Percentiles rank a stretch among this genome's conserved stretches.
Conservation (phyloP, 169 alveolate genomes). For the Fabrea salina region DNA sequence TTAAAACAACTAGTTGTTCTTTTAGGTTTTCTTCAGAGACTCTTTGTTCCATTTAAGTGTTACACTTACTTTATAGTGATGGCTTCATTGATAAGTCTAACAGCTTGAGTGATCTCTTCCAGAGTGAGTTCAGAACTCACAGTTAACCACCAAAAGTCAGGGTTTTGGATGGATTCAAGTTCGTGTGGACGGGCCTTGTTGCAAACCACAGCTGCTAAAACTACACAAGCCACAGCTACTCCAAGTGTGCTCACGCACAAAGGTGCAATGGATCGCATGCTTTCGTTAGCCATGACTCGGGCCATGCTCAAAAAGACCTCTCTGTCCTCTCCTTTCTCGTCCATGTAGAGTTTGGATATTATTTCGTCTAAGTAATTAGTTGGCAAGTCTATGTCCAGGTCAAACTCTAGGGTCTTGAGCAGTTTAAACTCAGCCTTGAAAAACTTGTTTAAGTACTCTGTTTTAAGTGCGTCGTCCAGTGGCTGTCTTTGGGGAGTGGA, state of each 20-base stretch:
- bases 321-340: background rate
- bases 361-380: background rate
- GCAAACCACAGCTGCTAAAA: constrained; percentile 24
- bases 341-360: background rate
- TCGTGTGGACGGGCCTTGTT: constrained; percentile 3
- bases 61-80: constrained; percentile 6
- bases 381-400: constrained; percentile 24
- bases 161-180: background rate
- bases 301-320: background rate
- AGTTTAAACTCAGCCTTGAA: constrained; percentile 26
- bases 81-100: constrained; percentile 20
- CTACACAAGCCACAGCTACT: constrained; percentile 28
- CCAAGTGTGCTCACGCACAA: background rate
- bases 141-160: constrained; percentile 4
- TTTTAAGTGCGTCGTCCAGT: background rate
- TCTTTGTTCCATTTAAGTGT: background rate
- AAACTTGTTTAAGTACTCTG: background rate
- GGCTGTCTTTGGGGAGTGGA: constrained; percentile 7
- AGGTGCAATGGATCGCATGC: constrained; percentile 30
- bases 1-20: no score
- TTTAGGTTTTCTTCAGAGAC: no score
- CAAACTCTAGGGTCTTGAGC: constrained; percentile 18
- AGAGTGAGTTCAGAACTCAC: background rate
- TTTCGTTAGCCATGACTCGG: constrained; percentile 22
- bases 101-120: constrained; percentile 18